Percentiles rank a stretch among this genome's conserved stretches.
Evolutionary conservation across 2,329 filamentous ascomycete genomes (phyloP).

Genomic region (Periconia sp.): DNA sequence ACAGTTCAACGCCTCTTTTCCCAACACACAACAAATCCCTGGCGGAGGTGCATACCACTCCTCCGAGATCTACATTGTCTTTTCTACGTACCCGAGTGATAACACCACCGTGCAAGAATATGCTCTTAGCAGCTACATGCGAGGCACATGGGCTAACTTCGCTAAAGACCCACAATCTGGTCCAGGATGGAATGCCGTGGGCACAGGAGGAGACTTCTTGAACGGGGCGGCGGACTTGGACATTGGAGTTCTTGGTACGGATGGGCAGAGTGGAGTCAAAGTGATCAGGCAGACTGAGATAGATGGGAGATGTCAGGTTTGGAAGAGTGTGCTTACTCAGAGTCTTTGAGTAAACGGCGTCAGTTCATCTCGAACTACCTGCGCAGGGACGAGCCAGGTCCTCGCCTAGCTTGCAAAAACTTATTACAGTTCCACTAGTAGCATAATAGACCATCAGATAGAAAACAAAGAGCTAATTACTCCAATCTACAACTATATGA

Average conservation of each 20-base stretch:
- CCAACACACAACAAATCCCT: conserved; percentile 21
- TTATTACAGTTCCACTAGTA: too few relatives aligned
- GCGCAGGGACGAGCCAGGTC: too few relatives aligned
- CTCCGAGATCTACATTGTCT: conserved; percentile 30
- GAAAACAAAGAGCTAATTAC: too few relatives aligned
- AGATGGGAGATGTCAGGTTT: conserved; percentile 10
- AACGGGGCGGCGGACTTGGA: not conserved
- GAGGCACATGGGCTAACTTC: conserved; percentile 32
- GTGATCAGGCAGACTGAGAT: conserved; percentile 3
- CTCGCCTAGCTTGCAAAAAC: too few relatives aligned
- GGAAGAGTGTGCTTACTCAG: conserved; percentile 1
- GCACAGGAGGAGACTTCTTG: conserved; percentile 14
- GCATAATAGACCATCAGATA: too few relatives aligned
- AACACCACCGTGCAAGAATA: conserved; percentile 28
- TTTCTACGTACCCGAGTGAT: conserved; percentile 22
- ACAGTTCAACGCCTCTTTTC: conserved; percentile 36
- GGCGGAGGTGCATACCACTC: conserved; percentile 26
- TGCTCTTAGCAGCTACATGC: conserved; percentile 26
- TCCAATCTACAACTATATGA: too few relatives aligned
- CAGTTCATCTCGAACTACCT: too few relatives aligned
- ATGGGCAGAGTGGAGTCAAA: conserved; percentile 1
- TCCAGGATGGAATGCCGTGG: conserved; percentile 31
- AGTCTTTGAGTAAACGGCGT: too few relatives aligned
- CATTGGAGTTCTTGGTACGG: conserved; percentile 4
- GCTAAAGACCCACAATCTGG: conserved; percentile 32